Base-by-base conservation (phyloP, 2,329 filamentous ascomycete species). In the Amylocarpus encephaloides region DNA sequence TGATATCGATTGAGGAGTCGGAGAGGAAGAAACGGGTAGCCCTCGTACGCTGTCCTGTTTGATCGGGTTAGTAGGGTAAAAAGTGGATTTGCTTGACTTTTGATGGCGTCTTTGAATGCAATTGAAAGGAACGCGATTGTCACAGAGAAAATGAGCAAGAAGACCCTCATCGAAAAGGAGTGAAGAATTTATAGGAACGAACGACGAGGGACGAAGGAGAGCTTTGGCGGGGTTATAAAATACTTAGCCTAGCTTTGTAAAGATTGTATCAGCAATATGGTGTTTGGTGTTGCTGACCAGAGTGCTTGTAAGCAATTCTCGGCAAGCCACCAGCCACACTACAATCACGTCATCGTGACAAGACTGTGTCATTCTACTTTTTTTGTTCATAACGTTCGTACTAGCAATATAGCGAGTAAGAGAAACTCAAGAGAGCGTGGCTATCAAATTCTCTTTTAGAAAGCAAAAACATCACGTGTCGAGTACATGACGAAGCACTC, bases 111-210 rank as follows among this genome's bases (percentile, higher is more conserved):
- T 55, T 56, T 59, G 53, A 57, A 64, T 43, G 51, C 42, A 46
- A 64, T 51, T 32, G 62, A 60, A 13, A 62, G 48, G 29, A 62
- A 46, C 53, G 63, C 64, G 48, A 62, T 46, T 10, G 40, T 51
- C 38, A 60, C 55, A 26, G 63, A 62, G 34, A 60, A 56, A 16
- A 61, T 26, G 10, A 64, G 26, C 3, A 65, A 38, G 45, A 62
- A 48, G 38, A 61, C 43, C 58, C 52, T 64, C 62, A 65, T 66
- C 33, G 55, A 53, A 47, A 58, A 49, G 13, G 22, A 34, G 26
- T 49, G 30, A 19, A 26, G 32, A 41, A 45, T 51, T 54, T 60
- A 58, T 62, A 59, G 47, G 49, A 47, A 45, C 26, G 26, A 13
- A 9, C 16, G 22, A 46, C 45, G 56, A 59, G 56, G 43, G 26